phyloP scores from a whole-genome alignment of 202 grass and related monocot species.

The Schoenoplectus triqueter region DNA sequence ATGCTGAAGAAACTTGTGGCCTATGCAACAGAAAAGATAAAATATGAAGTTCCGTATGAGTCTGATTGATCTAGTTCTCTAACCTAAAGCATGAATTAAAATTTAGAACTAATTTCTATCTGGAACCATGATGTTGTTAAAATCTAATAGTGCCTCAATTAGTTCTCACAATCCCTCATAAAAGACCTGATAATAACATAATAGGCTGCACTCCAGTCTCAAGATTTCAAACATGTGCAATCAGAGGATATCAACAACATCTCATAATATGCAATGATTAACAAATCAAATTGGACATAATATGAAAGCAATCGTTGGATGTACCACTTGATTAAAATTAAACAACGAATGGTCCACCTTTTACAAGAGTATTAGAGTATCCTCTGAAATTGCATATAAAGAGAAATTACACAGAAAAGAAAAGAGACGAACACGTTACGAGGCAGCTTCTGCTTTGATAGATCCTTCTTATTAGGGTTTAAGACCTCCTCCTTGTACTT shows the following conservation, averaged over 20 bases:
- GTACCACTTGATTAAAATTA: not conserved
- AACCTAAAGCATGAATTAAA: not conserved
- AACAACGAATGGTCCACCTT: not conserved
- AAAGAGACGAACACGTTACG: slow-evolving; percentile 69
- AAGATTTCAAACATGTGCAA: not conserved
- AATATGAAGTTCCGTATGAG: slow-evolving; percentile 13
- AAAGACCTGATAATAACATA: not conserved
- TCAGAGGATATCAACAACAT: not conserved
- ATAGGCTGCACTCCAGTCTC: not conserved
- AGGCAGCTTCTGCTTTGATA: slow-evolving; percentile 62
- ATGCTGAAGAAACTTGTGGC: slow-evolving; percentile 63
- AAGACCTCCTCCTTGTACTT: slow-evolving; percentile 93
- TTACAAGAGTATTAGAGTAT: not conserved
- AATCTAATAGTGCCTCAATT: not conserved
- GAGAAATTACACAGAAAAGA: not conserved
- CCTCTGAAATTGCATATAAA: not conserved
- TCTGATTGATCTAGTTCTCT: not conserved
- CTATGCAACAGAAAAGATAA: slow-evolving; percentile 40
- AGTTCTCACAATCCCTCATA: not conserved
- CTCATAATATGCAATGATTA: not conserved
- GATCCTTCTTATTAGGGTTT: slow-evolving; percentile 75
- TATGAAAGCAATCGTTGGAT: not conserved
- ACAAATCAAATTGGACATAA: not conserved
- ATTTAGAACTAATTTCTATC: not conserved
- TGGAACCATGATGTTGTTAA: too few species aligned